Evolutionary conservation across 257 asterid species (phyloP), one percentile per base, ranked within the genome.

Genomic region (Penstemon eatonii): DNA sequence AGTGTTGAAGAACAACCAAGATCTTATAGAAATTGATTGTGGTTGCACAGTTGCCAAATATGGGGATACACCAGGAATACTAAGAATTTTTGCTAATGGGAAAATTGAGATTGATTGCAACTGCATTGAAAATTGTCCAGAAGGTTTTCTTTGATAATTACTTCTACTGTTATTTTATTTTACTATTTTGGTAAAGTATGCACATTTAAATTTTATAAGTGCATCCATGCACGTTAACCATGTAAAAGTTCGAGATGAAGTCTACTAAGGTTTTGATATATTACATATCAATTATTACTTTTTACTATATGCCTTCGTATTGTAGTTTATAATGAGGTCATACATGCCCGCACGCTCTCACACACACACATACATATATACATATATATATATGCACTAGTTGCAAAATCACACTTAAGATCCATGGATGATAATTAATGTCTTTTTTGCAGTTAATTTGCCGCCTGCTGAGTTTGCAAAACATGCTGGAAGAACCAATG

Each of bases 51-150:
- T 33, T 11, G 2, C 49, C 12, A 70, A 41, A 60, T 70, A 39
- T 39, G 76, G 73, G 5, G 76, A 76, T 7, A 59, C 66, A 4
- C 33, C 15, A 3, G 70, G 67, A 2, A 25, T 7, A 3, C 80
- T 65, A 5, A 58, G 61, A 53, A 4, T 75, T 38, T 75, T 42
- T 39, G 8, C 19, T 10, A 49, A 54, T 6, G 66, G 66, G 8
- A 70, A 60, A 62, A 51, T 65, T 15, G 73, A 75, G 56, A 52
- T 75, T 13, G 79, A 58, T 8, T 75, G 76, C 10, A 39, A 47
- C 25, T 75, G 76, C 39, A 44, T 9, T 11, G 43, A n/a, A 7
- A 38, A 8, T 6, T 65, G 70, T 53, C 51, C 72, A 11, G 13
- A 45, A 65, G 76, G 69, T 59, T 47, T 0, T n/a, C 7, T 57